These are phyloP conservation scores for Podaxis sp. DNA, from an alignment of 768 basidiomycete species.

Conservation along the genomic window DNA sequence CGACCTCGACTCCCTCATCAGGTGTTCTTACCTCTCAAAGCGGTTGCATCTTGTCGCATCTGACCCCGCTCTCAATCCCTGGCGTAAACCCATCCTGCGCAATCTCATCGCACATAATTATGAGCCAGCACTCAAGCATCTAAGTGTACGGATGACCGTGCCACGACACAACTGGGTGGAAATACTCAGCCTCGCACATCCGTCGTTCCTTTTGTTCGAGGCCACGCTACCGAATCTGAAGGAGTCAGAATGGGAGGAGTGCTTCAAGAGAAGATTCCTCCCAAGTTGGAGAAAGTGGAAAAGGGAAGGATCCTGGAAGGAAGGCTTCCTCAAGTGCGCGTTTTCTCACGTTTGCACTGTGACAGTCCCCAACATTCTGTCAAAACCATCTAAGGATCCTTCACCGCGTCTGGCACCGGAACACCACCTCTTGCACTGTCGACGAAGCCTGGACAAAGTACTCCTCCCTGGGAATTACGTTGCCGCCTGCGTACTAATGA, in stretches of 20 bases:
- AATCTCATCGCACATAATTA: constrained; percentile 49
- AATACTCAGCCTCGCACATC: constrained; percentile 60
- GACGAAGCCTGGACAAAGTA: constrained; percentile 87
- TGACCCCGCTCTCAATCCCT: constrained; percentile 69
- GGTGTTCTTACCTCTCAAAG: constrained; percentile 59
- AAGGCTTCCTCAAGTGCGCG: constrained; percentile 61
- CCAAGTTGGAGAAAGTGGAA: constrained; percentile 78
- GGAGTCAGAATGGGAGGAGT: constrained; percentile 72
- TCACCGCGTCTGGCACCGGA: constrained; percentile 69
- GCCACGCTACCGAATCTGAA: constrained; percentile 68
- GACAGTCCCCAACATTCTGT: constrained; percentile 13
- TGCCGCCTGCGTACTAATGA: not conserved
- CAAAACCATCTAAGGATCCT: constrained; percentile 44
- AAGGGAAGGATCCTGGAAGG: constrained; percentile 63
- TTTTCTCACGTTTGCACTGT: constrained; percentile 12
- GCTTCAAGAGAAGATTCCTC: constrained; percentile 68
- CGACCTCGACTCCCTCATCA: constrained; percentile 59
- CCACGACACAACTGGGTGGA: constrained; percentile 83
- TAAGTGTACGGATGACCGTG: constrained; percentile 62
- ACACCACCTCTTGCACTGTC: constrained; percentile 64
- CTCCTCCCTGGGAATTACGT: constrained; percentile 14
- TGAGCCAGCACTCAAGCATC: constrained; percentile 51
- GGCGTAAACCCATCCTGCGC: constrained; percentile 69
- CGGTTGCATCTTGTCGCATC: constrained; percentile 57
- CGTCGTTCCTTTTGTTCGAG: constrained; percentile 66